Evolutionary conservation across 2,329 filamentous ascomycete species (phyloP).

Genomic region (Penicillium sp.): DNA sequence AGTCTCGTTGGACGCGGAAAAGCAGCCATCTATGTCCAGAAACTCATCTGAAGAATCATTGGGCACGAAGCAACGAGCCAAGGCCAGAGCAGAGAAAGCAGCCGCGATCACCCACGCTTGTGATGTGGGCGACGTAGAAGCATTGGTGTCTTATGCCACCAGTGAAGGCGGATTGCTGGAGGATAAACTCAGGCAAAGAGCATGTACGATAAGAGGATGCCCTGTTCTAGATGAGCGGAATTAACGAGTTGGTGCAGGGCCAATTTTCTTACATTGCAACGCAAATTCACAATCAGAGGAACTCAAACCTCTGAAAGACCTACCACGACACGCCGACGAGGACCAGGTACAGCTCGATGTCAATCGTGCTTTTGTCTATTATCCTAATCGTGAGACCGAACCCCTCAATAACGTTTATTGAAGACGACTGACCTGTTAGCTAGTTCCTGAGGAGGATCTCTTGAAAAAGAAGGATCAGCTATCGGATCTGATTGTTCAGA

Average conservation of each 20-base stretch:
- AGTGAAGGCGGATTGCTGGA: slow-evolving; percentile 70
- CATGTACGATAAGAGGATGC: slow-evolving; percentile 67
- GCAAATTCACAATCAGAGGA: slow-evolving; percentile 22
- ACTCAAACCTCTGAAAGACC: slow-evolving; percentile 59
- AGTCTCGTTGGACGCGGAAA: slow-evolving; percentile 7
- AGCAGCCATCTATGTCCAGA: slow-evolving; percentile 13
- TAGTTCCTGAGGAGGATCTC: slow-evolving; percentile 73
- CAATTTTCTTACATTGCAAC: slow-evolving; percentile 55
- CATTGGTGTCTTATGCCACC: slow-evolving; percentile 64
- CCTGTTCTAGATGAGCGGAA: slow-evolving; percentile 8
- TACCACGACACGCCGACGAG: slow-evolving; percentile 83
- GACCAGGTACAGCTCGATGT: slow-evolving; percentile 92
- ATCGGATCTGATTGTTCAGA: slow-evolving; percentile 77
- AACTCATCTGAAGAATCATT: slow-evolving; percentile 8
- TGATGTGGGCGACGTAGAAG: slow-evolving; percentile 60
- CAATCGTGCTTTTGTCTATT: slow-evolving; percentile 95
- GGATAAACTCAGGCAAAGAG: slow-evolving; percentile 71
- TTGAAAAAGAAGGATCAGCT: slow-evolving; percentile 75
- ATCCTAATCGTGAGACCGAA: slow-evolving; percentile 72
- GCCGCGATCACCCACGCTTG: slow-evolving; percentile 66
- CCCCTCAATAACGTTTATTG: slow-evolving; percentile 4
- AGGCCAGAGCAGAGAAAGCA: slow-evolving; percentile 45
- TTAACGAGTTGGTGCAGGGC: slow-evolving; percentile 48
- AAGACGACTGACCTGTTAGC: slow-evolving; percentile 29
- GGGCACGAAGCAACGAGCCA: slow-evolving; percentile 12